Conservation (phyloP, 148 eudicot species). For the Polygonum maritimum region DNA sequence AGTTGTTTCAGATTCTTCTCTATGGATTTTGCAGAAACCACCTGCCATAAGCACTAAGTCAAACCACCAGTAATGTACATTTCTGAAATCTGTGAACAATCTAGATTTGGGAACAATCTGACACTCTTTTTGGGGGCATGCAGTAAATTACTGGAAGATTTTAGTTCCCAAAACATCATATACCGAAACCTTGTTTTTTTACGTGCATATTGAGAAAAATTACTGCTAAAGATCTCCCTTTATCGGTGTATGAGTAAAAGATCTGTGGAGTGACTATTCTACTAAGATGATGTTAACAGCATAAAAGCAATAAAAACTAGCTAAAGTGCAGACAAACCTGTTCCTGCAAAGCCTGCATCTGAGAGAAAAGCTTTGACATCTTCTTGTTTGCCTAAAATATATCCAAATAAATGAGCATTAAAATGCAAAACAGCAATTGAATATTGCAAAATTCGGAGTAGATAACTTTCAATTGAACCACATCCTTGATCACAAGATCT, state of each 20-base stretch:
- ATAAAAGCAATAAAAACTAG: not conserved
- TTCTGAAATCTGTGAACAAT: not conserved
- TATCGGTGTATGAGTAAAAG: not conserved
- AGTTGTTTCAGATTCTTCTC: conserved; percentile 77
- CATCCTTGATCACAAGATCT: not conserved
- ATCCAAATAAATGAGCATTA: not conserved
- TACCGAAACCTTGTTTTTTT: not conserved
- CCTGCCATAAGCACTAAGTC: conserved; percentile 28
- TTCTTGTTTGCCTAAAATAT: conserved; percentile 65
- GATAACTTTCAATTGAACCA: not conserved
- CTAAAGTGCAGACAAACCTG: conserved; percentile 37
- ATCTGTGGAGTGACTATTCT: not conserved
- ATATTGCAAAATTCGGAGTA: not conserved
- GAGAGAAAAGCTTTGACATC: conserved; percentile 60
- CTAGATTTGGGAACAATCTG: not conserved
- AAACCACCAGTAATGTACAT: not conserved
- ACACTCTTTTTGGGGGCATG: not conserved
- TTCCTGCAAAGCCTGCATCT: conserved; percentile 73
- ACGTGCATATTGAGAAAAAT: not conserved
- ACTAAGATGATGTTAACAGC: not conserved
- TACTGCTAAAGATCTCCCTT: not conserved
- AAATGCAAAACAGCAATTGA: not conserved
- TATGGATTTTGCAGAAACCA: conserved; percentile 55
- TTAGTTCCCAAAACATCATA: not conserved
- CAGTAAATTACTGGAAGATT: not conserved